These are phyloP conservation scores for Uronychia setigera DNA, from an alignment of 73 alveolate species.

Conservation along the genomic window DNA sequence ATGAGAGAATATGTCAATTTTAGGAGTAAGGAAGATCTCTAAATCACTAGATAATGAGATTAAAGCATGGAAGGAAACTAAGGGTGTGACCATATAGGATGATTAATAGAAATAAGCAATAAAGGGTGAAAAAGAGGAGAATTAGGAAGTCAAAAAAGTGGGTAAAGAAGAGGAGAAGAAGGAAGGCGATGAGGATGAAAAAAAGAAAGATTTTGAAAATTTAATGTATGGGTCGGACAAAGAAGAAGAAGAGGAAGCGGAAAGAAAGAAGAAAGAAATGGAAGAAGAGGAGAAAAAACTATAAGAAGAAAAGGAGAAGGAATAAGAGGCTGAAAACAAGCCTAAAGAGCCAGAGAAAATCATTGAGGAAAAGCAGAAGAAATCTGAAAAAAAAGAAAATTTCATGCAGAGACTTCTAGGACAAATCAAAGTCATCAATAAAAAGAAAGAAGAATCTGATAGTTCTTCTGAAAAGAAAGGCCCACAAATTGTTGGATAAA, in stretches of 20 bases:
- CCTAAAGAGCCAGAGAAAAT: too few species aligned
- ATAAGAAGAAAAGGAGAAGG: background rate
- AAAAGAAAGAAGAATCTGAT: background rate
- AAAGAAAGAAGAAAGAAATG: background rate
- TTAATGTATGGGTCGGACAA: too few species aligned
- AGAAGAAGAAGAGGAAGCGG: background rate
- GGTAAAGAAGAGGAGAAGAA: background rate
- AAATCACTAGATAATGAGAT: background rate
- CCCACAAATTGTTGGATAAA: too few species aligned
- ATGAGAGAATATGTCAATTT: background rate
- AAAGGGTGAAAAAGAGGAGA: background rate
- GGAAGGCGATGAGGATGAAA: background rate
- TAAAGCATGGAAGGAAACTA: background rate
- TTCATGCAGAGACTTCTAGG: background rate
- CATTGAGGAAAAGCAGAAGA: background rate
- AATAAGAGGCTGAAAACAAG: background rate
- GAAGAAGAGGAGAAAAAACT: too few species aligned
- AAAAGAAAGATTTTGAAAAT: too few species aligned
- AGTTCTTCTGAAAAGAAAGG: too few species aligned
- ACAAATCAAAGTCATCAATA: background rate
- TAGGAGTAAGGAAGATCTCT: background rate
- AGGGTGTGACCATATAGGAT: background rate
- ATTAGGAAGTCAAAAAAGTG: too few species aligned
- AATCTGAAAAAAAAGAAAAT: background rate
- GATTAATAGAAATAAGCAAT: background rate